These are phyloP conservation scores for Blepharisma undulans DNA, from an alignment of 169 alveolate genomes.

Conservation along the genomic window DNA sequence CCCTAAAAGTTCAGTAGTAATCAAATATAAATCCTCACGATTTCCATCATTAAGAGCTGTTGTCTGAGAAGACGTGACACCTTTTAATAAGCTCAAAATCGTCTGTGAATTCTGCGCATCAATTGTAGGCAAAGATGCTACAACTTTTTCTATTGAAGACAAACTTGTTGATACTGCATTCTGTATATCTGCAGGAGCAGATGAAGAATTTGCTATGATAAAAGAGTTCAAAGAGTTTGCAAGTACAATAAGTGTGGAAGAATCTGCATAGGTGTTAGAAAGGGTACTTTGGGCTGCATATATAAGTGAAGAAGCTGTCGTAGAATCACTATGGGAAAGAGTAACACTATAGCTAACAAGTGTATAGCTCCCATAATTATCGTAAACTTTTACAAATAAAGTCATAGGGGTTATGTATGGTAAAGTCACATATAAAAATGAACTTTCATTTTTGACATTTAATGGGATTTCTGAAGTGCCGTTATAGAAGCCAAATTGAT, in stretches of 20 bases:
- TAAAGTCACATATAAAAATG: neutral
- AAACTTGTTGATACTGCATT: neutral
- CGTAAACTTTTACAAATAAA: neutral
- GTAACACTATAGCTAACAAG: neutral
- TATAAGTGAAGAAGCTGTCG: neutral
- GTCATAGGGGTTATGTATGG: neutral
- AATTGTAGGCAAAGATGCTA: neutral
- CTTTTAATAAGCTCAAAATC: neutral
- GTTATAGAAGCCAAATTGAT: conserved; percentile 23
- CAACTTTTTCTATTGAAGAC: neutral
- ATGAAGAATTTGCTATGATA: neutral
- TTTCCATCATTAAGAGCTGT: neutral
- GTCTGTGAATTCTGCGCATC: neutral
- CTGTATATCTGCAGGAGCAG: neutral
- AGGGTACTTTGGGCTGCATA: neutral
- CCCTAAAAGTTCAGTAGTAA: neutral
- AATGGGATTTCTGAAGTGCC: neutral
- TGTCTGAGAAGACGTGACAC: neutral
- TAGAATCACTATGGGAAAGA: neutral
- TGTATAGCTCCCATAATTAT: neutral
- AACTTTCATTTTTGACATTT: conserved; percentile 3
- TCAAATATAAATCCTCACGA: neutral
- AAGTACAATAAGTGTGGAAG: neutral
- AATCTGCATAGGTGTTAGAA: neutral
- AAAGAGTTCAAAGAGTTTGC: neutral